Base-by-base conservation (phyloP, 345 rosid species). In the Sapria himalayana region DNA sequence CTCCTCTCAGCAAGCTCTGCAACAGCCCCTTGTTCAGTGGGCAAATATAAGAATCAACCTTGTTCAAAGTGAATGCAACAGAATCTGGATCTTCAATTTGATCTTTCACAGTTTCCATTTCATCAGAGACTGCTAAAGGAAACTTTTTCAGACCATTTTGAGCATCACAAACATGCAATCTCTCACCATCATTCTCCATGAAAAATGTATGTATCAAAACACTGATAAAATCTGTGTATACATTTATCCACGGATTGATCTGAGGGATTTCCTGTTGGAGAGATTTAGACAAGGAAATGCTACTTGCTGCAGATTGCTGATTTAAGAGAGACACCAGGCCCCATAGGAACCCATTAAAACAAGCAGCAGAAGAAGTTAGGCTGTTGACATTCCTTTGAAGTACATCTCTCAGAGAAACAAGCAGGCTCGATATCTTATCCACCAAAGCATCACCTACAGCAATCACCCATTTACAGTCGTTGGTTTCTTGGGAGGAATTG, bases 311-410 rank as follows among this genome's bases (percentile, higher is more conserved):
- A 48, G 54, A 67, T 29, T 39, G 43, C 24, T 55, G 57, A 49
- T 62, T 55, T 48, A 58, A 44, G 21, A 71, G 69, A 44, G 76
- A 74, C 56, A 82, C 69, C 43, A 79, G 46, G 56, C 95, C 98
- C 86, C 93, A 89, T 51, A 89, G 39, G 52, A 66, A 74, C 41
- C 95, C 94, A 60, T 71, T 51, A 39, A 79, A 50, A 61, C 91
- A 79, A 49, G 86, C 69, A 51, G 72, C 31, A 8, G 57, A 29
- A 33, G 64, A 63, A 42, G 75, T 64, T 52, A 71, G 46, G 51
- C 63, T 65, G 58, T 56, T 56, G 56, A 67, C 47, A 54, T 61
- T 46, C 20, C 51, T 60, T 44, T 24, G 18, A 43, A 50, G 53
- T 39, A 49, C 45, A 51, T 49, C 69, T 57, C 60, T 69, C 40